Evolutionary conservation across 495 filamentous ascomycete species (phyloP).

Genomic region (Penicillium riverlandense): DNA sequence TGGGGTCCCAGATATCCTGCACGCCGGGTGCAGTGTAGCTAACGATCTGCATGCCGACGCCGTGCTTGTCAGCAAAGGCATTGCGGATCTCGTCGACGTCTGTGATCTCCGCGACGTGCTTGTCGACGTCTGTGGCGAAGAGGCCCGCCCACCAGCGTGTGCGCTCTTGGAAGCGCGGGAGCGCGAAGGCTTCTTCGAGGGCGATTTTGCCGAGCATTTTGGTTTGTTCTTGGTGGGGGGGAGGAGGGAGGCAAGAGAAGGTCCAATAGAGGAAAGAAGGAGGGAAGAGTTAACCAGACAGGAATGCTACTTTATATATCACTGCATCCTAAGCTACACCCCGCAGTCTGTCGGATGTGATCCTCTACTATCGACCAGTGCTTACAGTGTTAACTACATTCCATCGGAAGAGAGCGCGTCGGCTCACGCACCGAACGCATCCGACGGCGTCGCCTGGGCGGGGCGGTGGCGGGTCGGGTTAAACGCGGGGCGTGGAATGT

Average conservation of each 20-base stretch:
- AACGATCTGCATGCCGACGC: slow-evolving; percentile 54
- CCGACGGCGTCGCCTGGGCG: too few relatives aligned
- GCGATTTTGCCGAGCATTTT: slow-evolving; percentile 46
- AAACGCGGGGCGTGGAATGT: not conserved
- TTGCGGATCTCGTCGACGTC: slow-evolving; percentile 46
- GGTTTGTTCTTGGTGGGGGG: not conserved
- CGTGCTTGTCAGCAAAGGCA: slow-evolving; percentile 47
- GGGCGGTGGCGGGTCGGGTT: slow-evolving; percentile 1
- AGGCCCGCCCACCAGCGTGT: slow-evolving; percentile 40
- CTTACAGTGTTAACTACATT: too few relatives aligned
- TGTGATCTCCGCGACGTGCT: slow-evolving; percentile 35
- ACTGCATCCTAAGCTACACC: too few relatives aligned
- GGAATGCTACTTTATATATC: not conserved
- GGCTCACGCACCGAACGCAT: too few relatives aligned
- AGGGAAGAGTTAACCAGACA: not conserved
- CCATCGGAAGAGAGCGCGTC: too few relatives aligned
- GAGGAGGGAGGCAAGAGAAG: not conserved
- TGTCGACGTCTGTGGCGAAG: slow-evolving; percentile 37
- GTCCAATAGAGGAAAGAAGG: not conserved
- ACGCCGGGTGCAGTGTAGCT: slow-evolving; percentile 50
- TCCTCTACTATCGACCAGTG: too few relatives aligned
- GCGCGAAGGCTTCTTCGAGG: slow-evolving; percentile 45
- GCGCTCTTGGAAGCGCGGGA: slow-evolving; percentile 41
- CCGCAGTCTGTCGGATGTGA: not conserved
- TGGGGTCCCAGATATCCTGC: slow-evolving; percentile 47